Base-by-base conservation (phyloP, 83 land plant genomes). In the Picea engelmannii region DNA sequence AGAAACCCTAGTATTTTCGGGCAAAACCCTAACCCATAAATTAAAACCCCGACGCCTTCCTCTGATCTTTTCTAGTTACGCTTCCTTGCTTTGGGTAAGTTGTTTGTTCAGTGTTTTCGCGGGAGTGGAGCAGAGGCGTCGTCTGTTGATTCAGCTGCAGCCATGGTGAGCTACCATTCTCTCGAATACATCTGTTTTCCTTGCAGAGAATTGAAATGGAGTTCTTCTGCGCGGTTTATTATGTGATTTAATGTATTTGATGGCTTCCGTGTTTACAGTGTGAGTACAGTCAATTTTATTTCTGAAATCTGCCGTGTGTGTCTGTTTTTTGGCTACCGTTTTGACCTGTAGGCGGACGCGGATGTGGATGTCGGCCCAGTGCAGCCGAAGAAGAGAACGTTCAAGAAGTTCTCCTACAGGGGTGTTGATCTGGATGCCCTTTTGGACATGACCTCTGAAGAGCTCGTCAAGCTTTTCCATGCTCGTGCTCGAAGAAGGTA, bases 401-500 rank as follows among this genome's bases (percentile, higher is more conserved):
- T 87, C 79, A 87, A 80, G 83, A 87, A 87, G 85, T 87, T 87
- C 69, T 40, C 71, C 55, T 87, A 79, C 83, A 66, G 88, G 16
- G 88, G 83, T 6, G 88, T 87, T 24, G 86, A 87, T 78, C 85
- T 87, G 35, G 88, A 87, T 44, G 80, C 74, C 23, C 87, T 85
- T 31, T 81, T 86, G n/a, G 85, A 83, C 67, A 86, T 86, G 88
- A 52, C 75, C 44, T 77, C 81, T 31, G 88, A 87, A 44, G 84
- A 85, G 80, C 84, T 78, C 1, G 84, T 85, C 80, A 91, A 91
- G 84, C 91, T 91, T 78, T 91, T 91, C 87, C 27, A 42, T 66
- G 89, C 93, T 2, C 84, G 91, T 21, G 89, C 90, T 42, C 87
- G 93, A 60, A 86, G 93, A 86, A 86, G 93, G 93, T 88, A 52